Conservation (phyloP, 805 yeast genomes). For the Scheffersomyces spartinae region DNA sequence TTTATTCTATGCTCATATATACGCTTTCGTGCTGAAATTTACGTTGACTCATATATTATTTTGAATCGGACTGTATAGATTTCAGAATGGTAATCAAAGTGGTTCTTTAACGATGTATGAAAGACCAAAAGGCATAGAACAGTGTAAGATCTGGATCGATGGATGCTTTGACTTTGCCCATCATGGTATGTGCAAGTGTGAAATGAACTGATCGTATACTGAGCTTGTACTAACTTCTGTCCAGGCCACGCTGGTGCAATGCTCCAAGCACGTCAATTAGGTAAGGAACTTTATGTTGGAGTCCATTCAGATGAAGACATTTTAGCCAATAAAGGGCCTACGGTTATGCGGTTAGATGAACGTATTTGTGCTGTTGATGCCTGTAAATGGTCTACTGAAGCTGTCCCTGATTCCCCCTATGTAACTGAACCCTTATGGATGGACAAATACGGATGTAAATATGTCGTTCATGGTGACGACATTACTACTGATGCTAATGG, state of each 20-base stretch:
- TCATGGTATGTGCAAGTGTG: slow-evolving; percentile 47
- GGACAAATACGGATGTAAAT: slow-evolving; percentile 65
- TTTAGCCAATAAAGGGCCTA: slow-evolving; percentile 75
- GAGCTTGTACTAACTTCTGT: neutral
- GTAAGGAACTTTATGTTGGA: slow-evolving; percentile 69
- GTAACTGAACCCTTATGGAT: slow-evolving; percentile 79
- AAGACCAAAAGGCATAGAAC: slow-evolving; percentile 30
- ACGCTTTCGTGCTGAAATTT: too few species aligned
- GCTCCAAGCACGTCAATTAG: slow-evolving; percentile 81
- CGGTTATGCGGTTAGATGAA: slow-evolving; percentile 79
- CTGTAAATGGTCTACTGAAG: slow-evolving; percentile 76
- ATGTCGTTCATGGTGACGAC: slow-evolving; percentile 98
- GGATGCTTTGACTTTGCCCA: slow-evolving; percentile 98
- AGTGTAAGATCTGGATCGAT: slow-evolving; percentile 77
- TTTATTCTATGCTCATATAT: too few species aligned
- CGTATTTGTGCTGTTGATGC: slow-evolving; percentile 78
- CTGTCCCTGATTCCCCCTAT: slow-evolving; percentile 77
- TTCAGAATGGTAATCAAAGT: too few species aligned
- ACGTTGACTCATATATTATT: too few species aligned
- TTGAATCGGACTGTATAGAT: too few species aligned
- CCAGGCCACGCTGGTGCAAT: slow-evolving; percentile 85
- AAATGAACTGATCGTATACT: neutral
- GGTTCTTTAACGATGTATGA: too few species aligned
- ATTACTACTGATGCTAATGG: slow-evolving; percentile 95
- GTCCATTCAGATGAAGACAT: slow-evolving; percentile 91